Base-by-base conservation (phyloP, 2,329 filamentous ascomycete species). In the Incumbomyces delicatus region DNA sequence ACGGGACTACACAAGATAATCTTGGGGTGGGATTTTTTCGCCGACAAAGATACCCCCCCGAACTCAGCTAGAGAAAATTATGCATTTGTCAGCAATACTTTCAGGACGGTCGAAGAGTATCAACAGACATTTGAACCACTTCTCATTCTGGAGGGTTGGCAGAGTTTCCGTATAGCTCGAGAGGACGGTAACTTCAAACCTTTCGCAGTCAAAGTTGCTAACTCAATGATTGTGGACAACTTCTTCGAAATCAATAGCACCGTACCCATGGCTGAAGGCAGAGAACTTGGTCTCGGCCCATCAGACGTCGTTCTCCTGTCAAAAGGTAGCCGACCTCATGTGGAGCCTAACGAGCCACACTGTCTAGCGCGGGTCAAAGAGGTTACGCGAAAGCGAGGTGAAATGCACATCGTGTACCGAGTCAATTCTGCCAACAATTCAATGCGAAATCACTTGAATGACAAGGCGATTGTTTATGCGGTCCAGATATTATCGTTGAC, bases 1-100 rank as follows among this genome's bases (percentile, higher is more conserved):
- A 83, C 87, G 32, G 74, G 79, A 13, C 69, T 98, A 27, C 92
- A 96, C 62, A 82, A 85, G 57, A 83, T 83, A 14, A 87, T 98
- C 42, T 77, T 98, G 2, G 78, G 84, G 47, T 98, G 92, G 92
- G 86, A 98, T 55, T 94, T 94, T 55, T 98, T 95, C 64, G 85
- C 95, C 59, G 72, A 80, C 38, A 87, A 88, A 22, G 87, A 89
- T 58, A 85, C 89, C 49, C 92, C 92, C 5, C 89, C 92, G 0
- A 77, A 74, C 48, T 74, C 75, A 5, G 82, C 78, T 43, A 79
- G 79, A 13, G 80, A 81, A 40, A 74, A 79, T 37, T 94, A 90
- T 60, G 79, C 75, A 39, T 73, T 79, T 45, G 90, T 98, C 10
- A 81, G 83, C 4, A 83, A 86, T 51, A 79, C 78, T 1, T 98